A percentile compares a stretch with the other conserved stretches of the same genome.
Conservation (phyloP, 768 basidiomycete species). For the Flagelloscypha sp. region DNA sequence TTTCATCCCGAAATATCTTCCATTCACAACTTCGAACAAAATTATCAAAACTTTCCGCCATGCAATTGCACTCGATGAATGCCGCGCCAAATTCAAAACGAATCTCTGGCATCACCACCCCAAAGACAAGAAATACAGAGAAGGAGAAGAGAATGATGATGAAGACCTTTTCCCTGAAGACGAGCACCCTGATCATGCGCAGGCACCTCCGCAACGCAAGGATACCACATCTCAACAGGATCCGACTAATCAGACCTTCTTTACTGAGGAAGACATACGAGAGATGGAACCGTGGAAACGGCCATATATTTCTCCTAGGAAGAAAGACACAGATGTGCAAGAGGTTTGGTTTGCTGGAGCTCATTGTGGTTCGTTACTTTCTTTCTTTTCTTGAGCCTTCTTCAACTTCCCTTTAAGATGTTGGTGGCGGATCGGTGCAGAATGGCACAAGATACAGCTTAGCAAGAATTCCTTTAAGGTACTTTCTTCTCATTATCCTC, state of each 20-base stretch:
- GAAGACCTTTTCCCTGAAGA: no score
- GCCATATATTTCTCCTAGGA: no score
- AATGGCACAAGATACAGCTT: conserved; percentile 37
- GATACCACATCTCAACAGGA: no score
- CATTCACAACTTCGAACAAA: conserved; percentile 42
- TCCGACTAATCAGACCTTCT: no score
- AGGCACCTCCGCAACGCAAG: no score
- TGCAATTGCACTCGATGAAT: conserved; percentile 26
- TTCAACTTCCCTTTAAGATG: conserved; percentile 29
- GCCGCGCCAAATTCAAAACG: conserved; percentile 20
- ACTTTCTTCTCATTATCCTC: no score
- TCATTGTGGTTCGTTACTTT: conserved; percentile 18
- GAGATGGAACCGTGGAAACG: no score
- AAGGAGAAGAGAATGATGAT: conserved; percentile 8
- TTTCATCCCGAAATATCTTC: conserved; percentile 36
- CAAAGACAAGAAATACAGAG: conserved; percentile 16
- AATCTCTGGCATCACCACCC: conserved; percentile 19
- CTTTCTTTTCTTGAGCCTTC: background rate
- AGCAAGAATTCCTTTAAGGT: conserved; percentile 47
- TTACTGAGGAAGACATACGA: no score
- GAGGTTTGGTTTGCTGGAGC: conserved; percentile 29
- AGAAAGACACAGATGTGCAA: conserved; percentile 16
- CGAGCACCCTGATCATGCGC: no score
- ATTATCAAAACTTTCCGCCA: conserved; percentile 31
- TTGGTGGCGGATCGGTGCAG: conserved; percentile 46